These are phyloP conservation scores for Clonostachys byssicola DNA, from an alignment of 2,329 filamentous ascomycete genomes.

Conservation along the genomic window DNA sequence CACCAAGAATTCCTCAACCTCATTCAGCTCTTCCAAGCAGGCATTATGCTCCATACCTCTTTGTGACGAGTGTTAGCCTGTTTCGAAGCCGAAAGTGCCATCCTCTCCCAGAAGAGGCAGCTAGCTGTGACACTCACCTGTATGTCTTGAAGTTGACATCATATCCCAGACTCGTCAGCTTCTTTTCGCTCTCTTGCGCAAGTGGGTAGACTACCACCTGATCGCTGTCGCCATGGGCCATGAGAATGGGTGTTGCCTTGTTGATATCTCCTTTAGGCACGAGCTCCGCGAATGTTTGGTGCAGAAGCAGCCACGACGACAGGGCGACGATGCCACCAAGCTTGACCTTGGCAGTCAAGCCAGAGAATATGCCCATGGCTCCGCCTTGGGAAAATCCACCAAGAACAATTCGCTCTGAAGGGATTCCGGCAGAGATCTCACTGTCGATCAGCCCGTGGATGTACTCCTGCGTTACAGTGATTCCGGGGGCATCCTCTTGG, in stretches of 20 bases:
- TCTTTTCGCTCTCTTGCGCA: slow-evolving; percentile 63
- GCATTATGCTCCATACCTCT: slow-evolving; percentile 74
- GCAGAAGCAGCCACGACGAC: slow-evolving; percentile 75
- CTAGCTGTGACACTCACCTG: slow-evolving; percentile 40
- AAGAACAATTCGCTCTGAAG: slow-evolving; percentile 77
- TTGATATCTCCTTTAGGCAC: slow-evolving; percentile 36
- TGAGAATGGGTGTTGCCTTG: slow-evolving; percentile 76
- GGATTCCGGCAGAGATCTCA: slow-evolving; percentile 78
- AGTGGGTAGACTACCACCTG: slow-evolving; percentile 65
- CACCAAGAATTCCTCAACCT: slow-evolving; percentile 62
- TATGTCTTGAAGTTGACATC: slow-evolving; percentile 75
- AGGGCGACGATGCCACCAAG: slow-evolving; percentile 86
- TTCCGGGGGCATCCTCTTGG: slow-evolving; percentile 67
- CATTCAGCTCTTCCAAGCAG: slow-evolving; percentile 72
- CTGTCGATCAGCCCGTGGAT: slow-evolving; percentile 75
- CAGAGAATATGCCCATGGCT: slow-evolving; percentile 79
- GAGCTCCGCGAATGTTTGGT: slow-evolving; percentile 33
- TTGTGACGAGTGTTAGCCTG: not conserved
- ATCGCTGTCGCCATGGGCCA: slow-evolving; percentile 83
- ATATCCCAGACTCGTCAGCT: slow-evolving; percentile 66
- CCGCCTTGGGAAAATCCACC: slow-evolving; percentile 87
- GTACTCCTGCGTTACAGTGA: slow-evolving; percentile 68
- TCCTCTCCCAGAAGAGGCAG: not conserved
- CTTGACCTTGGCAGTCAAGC: slow-evolving; percentile 67
- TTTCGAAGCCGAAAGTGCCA: not conserved